Evolutionary conservation across 75 land plant genomes (phyloP), one percentile per base, ranked within the genome.

Genomic region (Gnetum montanum): DNA sequence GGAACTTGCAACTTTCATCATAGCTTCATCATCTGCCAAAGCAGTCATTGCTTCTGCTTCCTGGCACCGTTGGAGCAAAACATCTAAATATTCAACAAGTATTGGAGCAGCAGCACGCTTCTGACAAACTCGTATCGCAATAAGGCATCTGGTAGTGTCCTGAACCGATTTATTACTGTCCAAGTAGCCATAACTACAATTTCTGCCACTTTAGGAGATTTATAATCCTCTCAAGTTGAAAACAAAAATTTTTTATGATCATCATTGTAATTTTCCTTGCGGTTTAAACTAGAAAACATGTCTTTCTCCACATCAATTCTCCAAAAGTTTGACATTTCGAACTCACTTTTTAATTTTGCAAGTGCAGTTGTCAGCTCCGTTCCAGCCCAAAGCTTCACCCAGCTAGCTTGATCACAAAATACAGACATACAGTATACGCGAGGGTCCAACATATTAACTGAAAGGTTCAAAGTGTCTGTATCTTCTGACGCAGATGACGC

Each of bases 11-110:
- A 90, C 97, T 54, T 79, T 90, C 5, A 65, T 29, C 31, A 86
- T 45, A 25, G 85, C 86, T 67, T 60, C 63, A 49, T 95, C 93
- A 75, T 81, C 83, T 22, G 89, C 78, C 34, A 91, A 63, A 50
- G 89, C 92, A 44, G 93, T 90, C 58, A 86, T 43, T 6, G 83
- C 99, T 69, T 91, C 97, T 40, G 85, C 78, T 71, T 95, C 96
- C 61, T 86, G 88, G 65, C 97, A 90, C 43, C 81, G 79, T 10
- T 57, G 80, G 40, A 84, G 81, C 57, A 83, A 49, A 34, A 58
- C 58, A 51, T 81, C 84, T 34, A 64, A 57, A 56, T 75, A 83
- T 31, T 76, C 64, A 11, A 54, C 52, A 31, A 87, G 54, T 43
- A 90, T 51, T 23, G 89, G 86, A 26, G 67, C 55, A 34, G 61